Evolutionary conservation across 208 protist genomes (phyloP).

Genomic region (Porcisia hertigi): DNA sequence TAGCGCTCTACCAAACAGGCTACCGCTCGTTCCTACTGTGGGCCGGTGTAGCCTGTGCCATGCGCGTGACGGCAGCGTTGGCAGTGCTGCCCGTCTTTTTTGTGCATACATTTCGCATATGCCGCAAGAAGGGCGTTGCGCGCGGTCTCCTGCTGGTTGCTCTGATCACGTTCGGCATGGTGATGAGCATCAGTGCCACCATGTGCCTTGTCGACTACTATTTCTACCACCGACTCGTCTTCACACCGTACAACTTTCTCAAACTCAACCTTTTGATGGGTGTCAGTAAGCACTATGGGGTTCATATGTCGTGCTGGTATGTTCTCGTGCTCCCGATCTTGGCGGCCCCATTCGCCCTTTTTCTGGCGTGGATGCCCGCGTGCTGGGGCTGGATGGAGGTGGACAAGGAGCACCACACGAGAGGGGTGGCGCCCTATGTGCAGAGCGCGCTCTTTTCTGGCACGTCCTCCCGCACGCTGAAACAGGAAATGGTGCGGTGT

Average conservation of each 20-base stretch:
- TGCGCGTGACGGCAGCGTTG: conserved; percentile 66
- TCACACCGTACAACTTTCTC: conserved; percentile 76
- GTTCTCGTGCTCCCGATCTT: conserved; percentile 65
- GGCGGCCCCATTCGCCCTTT: conserved; percentile 42
- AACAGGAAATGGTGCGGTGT: conserved; percentile 22
- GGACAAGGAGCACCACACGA: neutral
- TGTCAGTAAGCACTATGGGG: conserved; percentile 88
- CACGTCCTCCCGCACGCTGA: conserved; percentile 5
- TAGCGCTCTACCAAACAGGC: conserved; percentile 45
- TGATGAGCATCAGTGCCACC: conserved; percentile 21
- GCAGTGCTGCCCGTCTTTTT: conserved; percentile 57
- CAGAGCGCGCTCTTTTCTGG: neutral
- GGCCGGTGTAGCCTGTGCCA: conserved; percentile 52
- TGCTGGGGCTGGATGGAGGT: conserved; percentile 6
- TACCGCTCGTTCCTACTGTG: conserved; percentile 62
- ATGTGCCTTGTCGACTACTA: conserved; percentile 52
- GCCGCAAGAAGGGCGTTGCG: conserved; percentile 20
- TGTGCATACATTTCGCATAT: conserved; percentile 28
- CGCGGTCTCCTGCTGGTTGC: conserved; percentile 15
- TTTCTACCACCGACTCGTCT: conserved; percentile 52
- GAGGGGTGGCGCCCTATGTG: neutral
- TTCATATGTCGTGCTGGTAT: conserved; percentile 90
- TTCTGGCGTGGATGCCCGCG: conserved; percentile 42
- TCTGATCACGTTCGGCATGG: conserved; percentile 26
- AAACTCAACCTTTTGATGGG: conserved; percentile 89